Base-by-base conservation (phyloP, 2,329 filamentous ascomycete genomes). In the Ophiostoma angusticollis region DNA sequence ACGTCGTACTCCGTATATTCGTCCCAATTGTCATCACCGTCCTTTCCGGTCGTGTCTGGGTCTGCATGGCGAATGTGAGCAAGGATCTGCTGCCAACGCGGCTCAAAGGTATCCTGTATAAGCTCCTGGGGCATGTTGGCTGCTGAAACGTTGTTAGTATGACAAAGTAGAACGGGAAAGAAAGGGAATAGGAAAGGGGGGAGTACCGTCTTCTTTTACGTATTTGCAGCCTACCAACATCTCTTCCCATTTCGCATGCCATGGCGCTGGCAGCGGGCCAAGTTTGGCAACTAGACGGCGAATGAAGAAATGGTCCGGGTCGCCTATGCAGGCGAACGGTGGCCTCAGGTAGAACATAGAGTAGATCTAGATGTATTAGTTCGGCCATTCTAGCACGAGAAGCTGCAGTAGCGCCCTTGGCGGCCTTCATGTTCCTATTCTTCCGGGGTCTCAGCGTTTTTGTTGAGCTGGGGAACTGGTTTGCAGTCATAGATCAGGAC, bases 31-130 rank as follows among this genome's bases (percentile, higher is more conserved):
- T 36, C 34, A 11, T 27, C 4, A 12, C 29, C 17, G 9, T 37
- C 4, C 16, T 37, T 17, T 3, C 19, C 18, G n/a, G 6, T n/a
- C n/a, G n/a, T 6, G 27, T 21, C 34, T 29, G 5, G 14, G n/a
- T 28, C 24, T 36, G 24, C 17, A 29, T 36, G 17, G 24, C n/a
- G 33, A 27, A 18, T 27, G 6, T 19, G 22, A 9, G 14, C 16
- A 9, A 17, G 11, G 24, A 37, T 37, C 17, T 37, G 11, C 14
- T 32, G 36, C 13, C 28, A 21, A 8, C 36, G 28, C 1, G 28
- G 28, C 14, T 38, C 29, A 12, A 38, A 38, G 5, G 36, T 31
- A n/a, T 38, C 36, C 29, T 31, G 29, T 11, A 38, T 25, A 8
- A 38, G 36, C 21, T 32, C 21, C 9, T 17, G 14, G 5, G 36